Evolutionary conservation across 2,329 filamentous ascomycete genomes (phyloP).

Genomic region (Triangularia verruculosa): DNA sequence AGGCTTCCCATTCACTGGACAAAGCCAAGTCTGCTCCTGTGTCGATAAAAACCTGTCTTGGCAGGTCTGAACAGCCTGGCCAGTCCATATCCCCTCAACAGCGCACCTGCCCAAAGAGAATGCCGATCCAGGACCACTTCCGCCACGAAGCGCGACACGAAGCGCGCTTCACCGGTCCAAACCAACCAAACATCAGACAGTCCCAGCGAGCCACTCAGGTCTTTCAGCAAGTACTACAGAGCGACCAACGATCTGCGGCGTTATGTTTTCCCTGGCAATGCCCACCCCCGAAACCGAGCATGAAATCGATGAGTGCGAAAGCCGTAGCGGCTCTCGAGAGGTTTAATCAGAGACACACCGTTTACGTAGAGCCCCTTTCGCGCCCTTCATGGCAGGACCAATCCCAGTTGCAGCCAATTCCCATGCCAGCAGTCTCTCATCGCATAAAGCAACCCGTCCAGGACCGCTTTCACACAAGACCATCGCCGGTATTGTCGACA

Average conservation of each 20-base stretch:
- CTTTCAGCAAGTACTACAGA: not conserved
- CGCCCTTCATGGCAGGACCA: not conserved
- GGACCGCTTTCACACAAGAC: not conserved
- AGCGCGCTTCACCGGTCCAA: not conserved
- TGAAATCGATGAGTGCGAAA: not conserved
- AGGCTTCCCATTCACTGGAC: not conserved
- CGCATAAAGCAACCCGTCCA: not conserved
- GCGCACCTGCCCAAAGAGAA: not conserved
- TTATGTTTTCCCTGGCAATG: not conserved
- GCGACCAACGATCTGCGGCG: not conserved
- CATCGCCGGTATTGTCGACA: not conserved
- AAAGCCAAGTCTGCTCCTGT: not conserved
- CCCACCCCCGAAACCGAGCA: not conserved
- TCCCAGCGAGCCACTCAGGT: not conserved
- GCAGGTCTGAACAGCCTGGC: not conserved
- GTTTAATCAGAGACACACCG: not conserved
- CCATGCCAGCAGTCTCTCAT: not conserved
- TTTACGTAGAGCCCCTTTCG: not conserved
- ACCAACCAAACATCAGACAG: not conserved
- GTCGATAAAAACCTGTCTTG: not conserved
- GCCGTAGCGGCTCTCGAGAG: not conserved
- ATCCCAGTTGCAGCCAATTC: not conserved
- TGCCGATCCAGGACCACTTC: not conserved
- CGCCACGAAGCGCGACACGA: not conserved
- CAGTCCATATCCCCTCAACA: not conserved